Conservation (phyloP, 305 asterid species). For the Vinca major region DNA sequence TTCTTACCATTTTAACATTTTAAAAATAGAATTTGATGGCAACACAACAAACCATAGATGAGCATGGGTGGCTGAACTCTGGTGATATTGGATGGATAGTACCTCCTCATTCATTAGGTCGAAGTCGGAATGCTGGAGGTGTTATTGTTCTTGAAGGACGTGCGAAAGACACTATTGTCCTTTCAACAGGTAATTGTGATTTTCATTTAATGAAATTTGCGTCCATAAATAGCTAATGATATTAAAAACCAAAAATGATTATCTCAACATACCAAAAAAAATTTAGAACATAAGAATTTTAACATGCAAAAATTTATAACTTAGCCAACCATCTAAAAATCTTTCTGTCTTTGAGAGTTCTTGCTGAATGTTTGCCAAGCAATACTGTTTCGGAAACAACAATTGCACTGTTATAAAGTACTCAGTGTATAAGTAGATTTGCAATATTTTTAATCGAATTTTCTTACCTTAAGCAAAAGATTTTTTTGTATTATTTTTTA, state of each 20-base stretch:
- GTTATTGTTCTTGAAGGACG: slow-evolving; percentile 92
- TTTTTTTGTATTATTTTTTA: background rate
- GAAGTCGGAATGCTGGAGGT: slow-evolving; percentile 74
- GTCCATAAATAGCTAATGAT: background rate
- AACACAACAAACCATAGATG: slow-evolving; percentile 66
- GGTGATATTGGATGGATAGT: slow-evolving; percentile 96
- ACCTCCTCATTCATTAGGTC: slow-evolving; percentile 68
- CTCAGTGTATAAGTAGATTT: background rate
- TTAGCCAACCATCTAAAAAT: background rate
- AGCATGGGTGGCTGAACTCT: slow-evolving; percentile 79
- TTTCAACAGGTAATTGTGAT: slow-evolving; percentile 47
- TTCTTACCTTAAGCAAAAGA: background rate
- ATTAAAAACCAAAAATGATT: background rate
- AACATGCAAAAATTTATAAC: background rate
- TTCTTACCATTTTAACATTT: slow-evolving; percentile 14
- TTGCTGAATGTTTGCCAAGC: background rate
- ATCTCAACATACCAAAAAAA: too few relatives aligned
- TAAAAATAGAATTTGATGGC: slow-evolving; percentile 52
- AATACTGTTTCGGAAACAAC: background rate
- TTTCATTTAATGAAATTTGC: background rate
- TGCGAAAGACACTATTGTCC: slow-evolving; percentile 90
- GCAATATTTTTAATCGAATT: background rate
- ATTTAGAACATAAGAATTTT: too few relatives aligned
- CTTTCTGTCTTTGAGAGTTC: background rate
- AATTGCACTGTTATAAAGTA: background rate